These are phyloP conservation scores for Brachypodium distachyon DNA, from an alignment of 202 grass and related monocot genomes.

Conservation along the genomic window DNA sequence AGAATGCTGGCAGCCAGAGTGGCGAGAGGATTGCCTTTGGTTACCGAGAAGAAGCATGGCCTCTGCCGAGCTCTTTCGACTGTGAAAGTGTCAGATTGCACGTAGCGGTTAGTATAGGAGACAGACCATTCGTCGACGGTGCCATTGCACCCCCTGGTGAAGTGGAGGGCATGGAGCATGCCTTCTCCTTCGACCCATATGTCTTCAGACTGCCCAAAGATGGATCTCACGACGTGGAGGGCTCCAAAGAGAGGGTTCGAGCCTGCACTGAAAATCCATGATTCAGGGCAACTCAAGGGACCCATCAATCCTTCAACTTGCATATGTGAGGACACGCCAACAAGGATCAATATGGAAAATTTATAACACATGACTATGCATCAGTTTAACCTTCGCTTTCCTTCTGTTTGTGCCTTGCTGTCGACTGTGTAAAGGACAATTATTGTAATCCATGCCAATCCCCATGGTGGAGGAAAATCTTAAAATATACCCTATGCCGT, in stretches of 20 bases:
- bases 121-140: background rate
- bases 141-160: background rate
- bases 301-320: no score
- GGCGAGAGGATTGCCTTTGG: background rate
- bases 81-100: slow-evolving; percentile 11
- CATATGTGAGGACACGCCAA: no score
- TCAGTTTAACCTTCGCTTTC: no score
- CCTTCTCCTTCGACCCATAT: slow-evolving; percentile 20
- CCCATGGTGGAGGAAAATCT: no score
- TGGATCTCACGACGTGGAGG: background rate
- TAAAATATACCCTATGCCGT: no score
- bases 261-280: background rate
- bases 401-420: no score
- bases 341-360: no score
- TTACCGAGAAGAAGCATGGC: background rate
- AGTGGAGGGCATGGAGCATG: slow-evolving; percentile 27
- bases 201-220: background rate
- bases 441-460: no score
- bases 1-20: background rate
- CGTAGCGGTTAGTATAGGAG: slow-evolving; percentile 20
- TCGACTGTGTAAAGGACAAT: no score
- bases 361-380: no score
- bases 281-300: no score
- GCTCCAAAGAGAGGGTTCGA: slow-evolving; percentile 14
- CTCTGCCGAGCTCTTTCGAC: background rate